phyloP scores from a whole-genome alignment of 2,329 filamentous ascomycete species.

The Phaeosphaeria sp. region DNA sequence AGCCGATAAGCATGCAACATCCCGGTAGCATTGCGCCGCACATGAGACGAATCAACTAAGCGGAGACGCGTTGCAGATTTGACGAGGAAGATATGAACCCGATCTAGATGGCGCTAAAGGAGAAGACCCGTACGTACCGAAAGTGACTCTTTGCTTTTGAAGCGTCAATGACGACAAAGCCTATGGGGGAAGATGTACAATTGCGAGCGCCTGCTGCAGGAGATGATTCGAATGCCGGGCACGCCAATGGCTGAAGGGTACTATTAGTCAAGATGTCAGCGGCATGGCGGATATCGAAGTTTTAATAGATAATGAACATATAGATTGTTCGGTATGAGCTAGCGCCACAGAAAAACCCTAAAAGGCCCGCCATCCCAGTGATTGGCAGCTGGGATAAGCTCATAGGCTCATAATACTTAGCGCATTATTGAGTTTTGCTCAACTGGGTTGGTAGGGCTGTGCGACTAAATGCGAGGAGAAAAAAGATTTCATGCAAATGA shows the following conservation, averaged over 20 bases:
- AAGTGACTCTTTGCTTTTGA: constrained; percentile 35
- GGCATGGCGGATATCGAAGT: constrained; percentile 8
- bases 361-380: constrained; percentile 36
- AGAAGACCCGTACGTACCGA: constrained; percentile 35
- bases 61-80: constrained; percentile 7
- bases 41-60: constrained; percentile 11
- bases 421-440: constrained; percentile 32
- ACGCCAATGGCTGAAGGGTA: constrained; percentile 42
- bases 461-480: constrained; percentile 30
- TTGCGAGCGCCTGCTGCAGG: neutral
- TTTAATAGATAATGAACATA: constrained; percentile 46
- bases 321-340: constrained; percentile 44
- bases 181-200: constrained; percentile 13
- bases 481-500: constrained; percentile 24
- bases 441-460: constrained; percentile 34
- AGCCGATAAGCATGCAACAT: constrained; percentile 26
- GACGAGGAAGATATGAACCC: constrained; percentile 6
- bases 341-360: constrained; percentile 43
- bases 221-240: constrained; percentile 15
- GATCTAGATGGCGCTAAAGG: constrained; percentile 1
- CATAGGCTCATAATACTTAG: constrained; percentile 39
- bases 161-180: constrained; percentile 38
- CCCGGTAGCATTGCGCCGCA: constrained; percentile 16
- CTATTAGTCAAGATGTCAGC: constrained; percentile 32
- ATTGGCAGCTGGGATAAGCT: constrained; percentile 42